Evolutionary conservation across 257 asterid species (phyloP).

Genomic region (Nicotiana tomentosiformis): DNA sequence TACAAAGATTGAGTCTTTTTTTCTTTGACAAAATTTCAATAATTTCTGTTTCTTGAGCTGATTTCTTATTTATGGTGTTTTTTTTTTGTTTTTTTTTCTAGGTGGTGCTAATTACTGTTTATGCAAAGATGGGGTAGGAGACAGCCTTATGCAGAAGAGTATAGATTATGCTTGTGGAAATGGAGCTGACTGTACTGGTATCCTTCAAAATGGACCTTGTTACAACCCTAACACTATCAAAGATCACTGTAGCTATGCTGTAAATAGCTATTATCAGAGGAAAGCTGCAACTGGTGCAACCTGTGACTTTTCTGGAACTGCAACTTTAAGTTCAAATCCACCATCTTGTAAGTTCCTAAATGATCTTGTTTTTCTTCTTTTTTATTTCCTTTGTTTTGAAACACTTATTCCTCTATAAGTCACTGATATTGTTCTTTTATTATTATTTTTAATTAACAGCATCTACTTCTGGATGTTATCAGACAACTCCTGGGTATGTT

Average conservation of each 20-base stretch:
- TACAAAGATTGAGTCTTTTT: background rate
- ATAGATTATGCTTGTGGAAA: slow-evolving; percentile 87
- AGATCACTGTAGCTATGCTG: slow-evolving; percentile 90
- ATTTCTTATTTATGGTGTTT: slow-evolving; percentile 7
- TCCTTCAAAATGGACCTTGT: slow-evolving; percentile 56
- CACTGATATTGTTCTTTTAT: background rate
- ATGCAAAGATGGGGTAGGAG: slow-evolving; percentile 48
- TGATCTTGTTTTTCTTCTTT: background rate
- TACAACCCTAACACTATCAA: slow-evolving; percentile 61
- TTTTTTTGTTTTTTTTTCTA: background rate
- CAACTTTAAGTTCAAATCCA: slow-evolving; percentile 22
- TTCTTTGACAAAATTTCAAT: background rate
- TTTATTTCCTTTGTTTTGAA: background rate
- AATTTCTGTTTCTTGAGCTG: slow-evolving; percentile 10
- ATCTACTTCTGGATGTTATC: slow-evolving; percentile 40
- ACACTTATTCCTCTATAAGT: background rate
- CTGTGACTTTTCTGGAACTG: slow-evolving; percentile 70
- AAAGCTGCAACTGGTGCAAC: slow-evolving; percentile 36
- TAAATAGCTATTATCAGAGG: slow-evolving; percentile 76
- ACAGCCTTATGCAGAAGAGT: slow-evolving; percentile 42
- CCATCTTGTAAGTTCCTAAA: slow-evolving; percentile 40
- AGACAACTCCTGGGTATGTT: slow-evolving; percentile 57
- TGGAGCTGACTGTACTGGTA: slow-evolving; percentile 76
- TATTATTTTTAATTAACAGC: slow-evolving; percentile 26
- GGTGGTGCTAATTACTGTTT: slow-evolving; percentile 62